Conservation (phyloP, 202 grass and related monocot species). For the Alloteropsis angusta region DNA sequence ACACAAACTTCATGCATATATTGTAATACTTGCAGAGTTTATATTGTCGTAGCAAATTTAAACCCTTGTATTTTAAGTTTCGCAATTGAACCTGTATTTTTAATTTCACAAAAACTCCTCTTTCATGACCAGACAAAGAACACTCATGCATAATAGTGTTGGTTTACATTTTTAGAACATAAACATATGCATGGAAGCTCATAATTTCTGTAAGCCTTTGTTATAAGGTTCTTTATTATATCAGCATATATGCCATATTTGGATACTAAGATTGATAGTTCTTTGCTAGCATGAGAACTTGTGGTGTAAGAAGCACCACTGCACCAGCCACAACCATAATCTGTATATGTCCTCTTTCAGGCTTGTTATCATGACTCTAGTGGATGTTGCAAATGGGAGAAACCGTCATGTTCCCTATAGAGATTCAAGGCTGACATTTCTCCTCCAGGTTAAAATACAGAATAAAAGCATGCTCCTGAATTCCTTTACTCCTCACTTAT, state of each 20-base stretch:
- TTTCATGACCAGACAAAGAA: neutral
- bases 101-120: neutral
- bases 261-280: neutral
- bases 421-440: constrained; percentile 95
- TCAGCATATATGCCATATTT: neutral
- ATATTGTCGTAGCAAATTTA: neutral
- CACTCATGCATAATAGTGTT: neutral
- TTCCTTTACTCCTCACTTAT: neutral
- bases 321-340: neutral
- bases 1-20: neutral
- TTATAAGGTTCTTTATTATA: neutral
- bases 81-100: neutral
- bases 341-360: constrained; percentile 34
- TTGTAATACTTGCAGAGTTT: neutral
- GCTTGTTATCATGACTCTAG: constrained; percentile 91
- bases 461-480: constrained; percentile 15
- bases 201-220: neutral
- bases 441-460: constrained; percentile 65
- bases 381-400: constrained; percentile 86
- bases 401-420: constrained; percentile 85
- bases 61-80: neutral
- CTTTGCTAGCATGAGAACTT: neutral
- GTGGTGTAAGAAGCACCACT: neutral
- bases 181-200: neutral
- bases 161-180: neutral